These are phyloP conservation scores for Cystofilobasidium macerans DNA, from an alignment of 768 basidiomycete species.

Conservation along the genomic window DNA sequence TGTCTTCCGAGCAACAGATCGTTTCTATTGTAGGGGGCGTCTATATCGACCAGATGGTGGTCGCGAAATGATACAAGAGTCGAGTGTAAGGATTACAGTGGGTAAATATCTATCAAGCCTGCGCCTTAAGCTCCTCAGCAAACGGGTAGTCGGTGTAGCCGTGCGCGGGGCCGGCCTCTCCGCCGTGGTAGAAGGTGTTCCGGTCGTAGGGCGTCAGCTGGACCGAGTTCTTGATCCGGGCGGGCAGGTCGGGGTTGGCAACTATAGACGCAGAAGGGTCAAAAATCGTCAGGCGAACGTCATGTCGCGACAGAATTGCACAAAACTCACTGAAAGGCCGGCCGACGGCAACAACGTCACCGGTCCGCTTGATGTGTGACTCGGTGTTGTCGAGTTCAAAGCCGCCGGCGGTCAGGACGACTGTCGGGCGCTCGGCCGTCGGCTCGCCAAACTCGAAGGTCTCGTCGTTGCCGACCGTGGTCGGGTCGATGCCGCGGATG, in stretches of 20 bases:
- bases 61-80: no score
- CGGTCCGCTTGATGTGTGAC: conserved; percentile 27
- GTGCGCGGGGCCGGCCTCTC: background rate
- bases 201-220: conserved; percentile 27
- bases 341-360: conserved; percentile 29
- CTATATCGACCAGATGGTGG: no score
- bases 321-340: conserved; percentile 25
- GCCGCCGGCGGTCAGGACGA: conserved; percentile 25
- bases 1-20: no score
- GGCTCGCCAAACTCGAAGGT: conserved; percentile 27
- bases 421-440: conserved; percentile 18
- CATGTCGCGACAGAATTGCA: background rate
- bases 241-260: conserved; percentile 29
- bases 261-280: background rate
- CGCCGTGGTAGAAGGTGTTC: conserved; percentile 29
- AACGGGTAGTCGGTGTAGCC: conserved; percentile 29
- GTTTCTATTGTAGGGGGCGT: no score
- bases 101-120: no score
- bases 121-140: conserved; percentile 4
- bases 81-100: no score
- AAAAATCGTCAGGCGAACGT: background rate
- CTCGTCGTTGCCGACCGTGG: background rate
- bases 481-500: conserved; percentile 27
- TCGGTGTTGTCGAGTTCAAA: conserved; percentile 24
- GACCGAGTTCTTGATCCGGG: conserved; percentile 24